phyloP scores from a whole-genome alignment of 768 basidiomycete genomes.

The Boletus barrowsii region DNA sequence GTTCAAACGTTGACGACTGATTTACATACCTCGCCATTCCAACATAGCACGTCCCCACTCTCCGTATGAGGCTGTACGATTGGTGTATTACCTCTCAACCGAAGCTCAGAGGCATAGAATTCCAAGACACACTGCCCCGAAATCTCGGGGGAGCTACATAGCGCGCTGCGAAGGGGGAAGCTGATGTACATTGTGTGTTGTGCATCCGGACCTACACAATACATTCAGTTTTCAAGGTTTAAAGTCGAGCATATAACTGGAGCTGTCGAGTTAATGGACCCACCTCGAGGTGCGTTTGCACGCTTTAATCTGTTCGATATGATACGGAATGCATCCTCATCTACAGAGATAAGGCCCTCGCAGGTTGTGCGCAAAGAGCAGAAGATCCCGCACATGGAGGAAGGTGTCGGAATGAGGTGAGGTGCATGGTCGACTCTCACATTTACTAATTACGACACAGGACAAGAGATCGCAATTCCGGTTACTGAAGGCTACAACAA shows the following conservation, averaged over 20 bases:
- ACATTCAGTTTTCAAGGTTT: background rate
- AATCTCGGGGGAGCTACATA: background rate
- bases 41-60: conserved; percentile 65
- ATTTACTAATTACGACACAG: no score
- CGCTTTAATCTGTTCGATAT: conserved; percentile 37
- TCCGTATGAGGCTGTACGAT: conserved; percentile 67
- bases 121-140: conserved; percentile 31
- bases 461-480: no score
- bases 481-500: background rate
- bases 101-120: conserved; percentile 75
- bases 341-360: background rate
- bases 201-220: conserved; percentile 60
- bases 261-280: background rate
- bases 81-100: conserved; percentile 56
- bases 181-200: conserved; percentile 35
- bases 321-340: conserved; percentile 18
- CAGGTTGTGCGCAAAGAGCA: conserved; percentile 37
- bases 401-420: no score
- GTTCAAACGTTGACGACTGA: background rate
- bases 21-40: conserved; percentile 75
- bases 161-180: conserved; percentile 10
- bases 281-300: conserved; percentile 62
- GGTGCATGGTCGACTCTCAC: no score
- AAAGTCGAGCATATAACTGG: background rate
- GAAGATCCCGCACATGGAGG: conserved; percentile 69